These are phyloP conservation scores for Kregervanrija fluxuum DNA, from an alignment of 805 yeast species.

Conservation along the genomic window DNA sequence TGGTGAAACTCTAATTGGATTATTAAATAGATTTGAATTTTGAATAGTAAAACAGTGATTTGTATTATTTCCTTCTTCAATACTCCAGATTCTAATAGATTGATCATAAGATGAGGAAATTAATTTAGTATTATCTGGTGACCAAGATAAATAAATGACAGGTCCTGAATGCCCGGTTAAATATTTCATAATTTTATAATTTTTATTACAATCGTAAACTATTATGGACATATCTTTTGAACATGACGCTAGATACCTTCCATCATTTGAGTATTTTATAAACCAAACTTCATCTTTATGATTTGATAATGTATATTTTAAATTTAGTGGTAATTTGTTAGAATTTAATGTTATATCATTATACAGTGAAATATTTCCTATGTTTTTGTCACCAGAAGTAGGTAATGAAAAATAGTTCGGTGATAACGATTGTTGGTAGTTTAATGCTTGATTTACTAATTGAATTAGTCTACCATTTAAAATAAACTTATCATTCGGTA, in stretches of 20 bases:
- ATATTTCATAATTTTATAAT: constrained; percentile 31
- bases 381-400: constrained; percentile 7
- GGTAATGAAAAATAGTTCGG: constrained; percentile 20
- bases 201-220: constrained; percentile 55
- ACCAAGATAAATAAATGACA: constrained; percentile 67
- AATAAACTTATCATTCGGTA: constrained; percentile 38
- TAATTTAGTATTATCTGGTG: constrained; percentile 58
- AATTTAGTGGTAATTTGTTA: constrained; percentile 34
- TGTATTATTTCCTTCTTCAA: constrained; percentile 2
- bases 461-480: constrained; percentile 48
- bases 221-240: constrained; percentile 59
- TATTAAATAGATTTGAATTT: constrained; percentile 14
- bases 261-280: constrained; percentile 69
- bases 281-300: constrained; percentile 83
- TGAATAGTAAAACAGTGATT: not conserved
- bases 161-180: constrained; percentile 43
- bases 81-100: constrained; percentile 42
- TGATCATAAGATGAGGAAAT: constrained; percentile 72
- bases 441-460: constrained; percentile 43
- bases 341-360: not conserved
- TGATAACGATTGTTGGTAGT: constrained; percentile 32
- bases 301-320: constrained; percentile 37
- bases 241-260: constrained; percentile 69
- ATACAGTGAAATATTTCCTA: not conserved
- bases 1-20: constrained; percentile 36